Evolutionary conservation across 2,329 filamentous ascomycete species (phyloP), one percentile per base, ranked within the genome.

Genomic region (Sclerotinia sclerotiorum): DNA sequence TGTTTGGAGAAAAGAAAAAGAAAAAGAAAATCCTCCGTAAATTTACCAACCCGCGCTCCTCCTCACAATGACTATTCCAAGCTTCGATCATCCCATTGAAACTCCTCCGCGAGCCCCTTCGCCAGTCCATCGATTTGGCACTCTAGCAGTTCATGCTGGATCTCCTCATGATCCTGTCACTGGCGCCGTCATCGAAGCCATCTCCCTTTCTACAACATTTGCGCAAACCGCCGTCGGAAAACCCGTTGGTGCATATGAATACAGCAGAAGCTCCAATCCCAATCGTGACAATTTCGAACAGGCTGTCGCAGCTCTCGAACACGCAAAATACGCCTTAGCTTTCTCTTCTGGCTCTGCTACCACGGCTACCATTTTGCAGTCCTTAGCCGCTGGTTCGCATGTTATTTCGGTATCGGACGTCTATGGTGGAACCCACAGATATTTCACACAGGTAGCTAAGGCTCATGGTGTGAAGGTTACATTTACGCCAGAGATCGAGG

Each of bases 401-500:
- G 92, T 99, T 76, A 90, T 99, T 75, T 97, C 93, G 70, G 93
- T 99, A 60, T 97, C 93, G 57, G 95, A 99, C 79, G 94, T 99
- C 75, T 99, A 99, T 80, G 95, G 95, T 74, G 95, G 95, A 75
- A 99, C 95, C 54, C 95, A 99, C 83, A 87, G 95, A 77, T 99
- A 99, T 84, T 99, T 99, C 84, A 99, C 95, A 73, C 94, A 97
- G 82, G 95, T 98, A 63, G 95, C 95, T 68, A 89, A 92, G 76
- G 93, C 95, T 35, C 95, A 99, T 80, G 93, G 94, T 76, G 93
- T 99, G 67, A 88, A 91, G 75, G 95, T 98, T 71, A 97, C 94
- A 62, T 99, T 99, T 80, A 94, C 93, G 6, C 93, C 93, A 13
- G 89, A 89, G 80, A 96, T 99, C 77, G 94, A 97, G 81, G 84